Evolutionary conservation across 106 monocot genomes (phyloP).

Genomic region (Ottelia alismoides): DNA sequence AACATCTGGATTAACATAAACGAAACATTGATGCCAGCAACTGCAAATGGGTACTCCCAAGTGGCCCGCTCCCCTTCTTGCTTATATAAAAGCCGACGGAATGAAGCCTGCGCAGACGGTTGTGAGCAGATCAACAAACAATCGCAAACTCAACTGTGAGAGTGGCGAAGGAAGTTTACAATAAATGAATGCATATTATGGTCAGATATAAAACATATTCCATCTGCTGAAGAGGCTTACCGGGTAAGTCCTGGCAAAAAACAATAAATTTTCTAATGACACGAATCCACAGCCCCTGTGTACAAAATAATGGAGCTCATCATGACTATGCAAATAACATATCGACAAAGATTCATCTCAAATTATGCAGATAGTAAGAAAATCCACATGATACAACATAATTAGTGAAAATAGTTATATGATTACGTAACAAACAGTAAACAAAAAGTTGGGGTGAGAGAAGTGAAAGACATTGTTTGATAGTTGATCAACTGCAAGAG

Average conservation of each 20-base stretch:
- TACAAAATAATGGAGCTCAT: neutral
- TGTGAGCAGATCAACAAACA: neutral
- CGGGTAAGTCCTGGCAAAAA: constrained; percentile 69
- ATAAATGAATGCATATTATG: neutral
- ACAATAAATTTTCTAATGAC: constrained; percentile 85
- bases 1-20: constrained; percentile 29
- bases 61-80: constrained; percentile 15
- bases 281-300: constrained; percentile 84
- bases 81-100: constrained; percentile 15
- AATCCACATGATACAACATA: no score
- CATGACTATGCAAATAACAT: no score
- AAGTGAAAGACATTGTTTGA: no score
- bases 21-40: constrained; percentile 23
- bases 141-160: no score
- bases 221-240: constrained; percentile 19
- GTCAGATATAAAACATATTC: neutral
- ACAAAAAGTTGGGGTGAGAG: no score
- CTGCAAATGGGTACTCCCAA: constrained; percentile 26
- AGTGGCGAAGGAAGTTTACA: no score
- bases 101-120: constrained; percentile 9
- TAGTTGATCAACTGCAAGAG: no score
- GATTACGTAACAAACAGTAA: no score
- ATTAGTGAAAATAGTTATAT: no score
- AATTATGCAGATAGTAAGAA: no score
- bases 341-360: no score